Conservation (phyloP, 1,284 basidiomycete species). For the Schizophyllum commune region DNA sequence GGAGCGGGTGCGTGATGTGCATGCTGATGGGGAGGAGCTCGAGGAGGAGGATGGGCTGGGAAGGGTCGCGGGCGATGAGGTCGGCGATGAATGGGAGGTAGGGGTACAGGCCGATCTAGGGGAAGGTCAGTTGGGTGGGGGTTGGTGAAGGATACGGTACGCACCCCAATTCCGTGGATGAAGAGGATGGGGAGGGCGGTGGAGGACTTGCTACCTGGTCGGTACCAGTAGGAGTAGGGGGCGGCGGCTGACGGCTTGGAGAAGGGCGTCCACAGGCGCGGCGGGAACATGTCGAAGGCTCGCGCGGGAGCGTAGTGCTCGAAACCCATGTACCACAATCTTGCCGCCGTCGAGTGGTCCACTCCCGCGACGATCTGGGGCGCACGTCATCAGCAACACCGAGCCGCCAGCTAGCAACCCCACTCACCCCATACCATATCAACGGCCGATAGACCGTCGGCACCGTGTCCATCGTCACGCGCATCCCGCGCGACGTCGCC, state of each 20-base stretch:
- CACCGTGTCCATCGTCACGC: slow-evolving; percentile 49
- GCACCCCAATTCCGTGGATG: slow-evolving; percentile 58
- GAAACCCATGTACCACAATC: slow-evolving; percentile 39
- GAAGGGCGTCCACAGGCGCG: slow-evolving; percentile 37
- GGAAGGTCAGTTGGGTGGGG: neutral
- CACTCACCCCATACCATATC: slow-evolving; percentile 52
- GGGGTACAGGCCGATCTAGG: slow-evolving; percentile 52
- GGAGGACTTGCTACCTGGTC: slow-evolving; percentile 30
- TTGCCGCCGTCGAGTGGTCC: slow-evolving; percentile 36
- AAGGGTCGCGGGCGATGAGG: slow-evolving; percentile 31
- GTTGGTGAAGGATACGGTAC: slow-evolving; percentile 16
- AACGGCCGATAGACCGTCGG: slow-evolving; percentile 46
- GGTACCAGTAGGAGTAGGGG: slow-evolving; percentile 54
- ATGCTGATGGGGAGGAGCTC: slow-evolving; percentile 55
- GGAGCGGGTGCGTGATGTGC: slow-evolving; percentile 47
- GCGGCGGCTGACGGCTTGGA: slow-evolving; percentile 32
- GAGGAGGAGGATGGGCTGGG: slow-evolving; percentile 47
- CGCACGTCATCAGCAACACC: neutral
- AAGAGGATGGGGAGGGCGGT: slow-evolving; percentile 49
- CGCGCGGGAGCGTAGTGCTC: slow-evolving; percentile 38
- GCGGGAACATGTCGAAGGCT: slow-evolving; percentile 41
- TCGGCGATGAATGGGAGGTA: slow-evolving; percentile 44
- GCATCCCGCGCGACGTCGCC: slow-evolving; percentile 34
- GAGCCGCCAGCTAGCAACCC: neutral
- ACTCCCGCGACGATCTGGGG: slow-evolving; percentile 44